Conservation (phyloP, 139 green algal species). For the Chlamydomonas incerta region DNA sequence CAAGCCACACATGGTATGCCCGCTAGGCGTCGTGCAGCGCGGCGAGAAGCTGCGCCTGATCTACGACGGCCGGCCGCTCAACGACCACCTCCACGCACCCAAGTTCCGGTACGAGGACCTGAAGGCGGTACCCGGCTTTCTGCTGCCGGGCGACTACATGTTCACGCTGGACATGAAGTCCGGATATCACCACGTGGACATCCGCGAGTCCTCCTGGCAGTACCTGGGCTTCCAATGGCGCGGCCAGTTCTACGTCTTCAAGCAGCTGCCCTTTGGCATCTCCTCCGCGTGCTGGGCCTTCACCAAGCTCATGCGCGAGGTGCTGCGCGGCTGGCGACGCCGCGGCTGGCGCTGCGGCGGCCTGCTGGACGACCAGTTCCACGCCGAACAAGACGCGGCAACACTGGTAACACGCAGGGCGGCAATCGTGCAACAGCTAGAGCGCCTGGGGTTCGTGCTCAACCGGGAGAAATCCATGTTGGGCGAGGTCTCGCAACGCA, state of each 20-base stretch:
- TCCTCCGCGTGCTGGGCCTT: too few species aligned
- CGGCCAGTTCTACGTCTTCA: slow-evolving; percentile 2
- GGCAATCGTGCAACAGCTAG: background rate
- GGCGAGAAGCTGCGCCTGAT: background rate
- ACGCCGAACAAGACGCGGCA: background rate
- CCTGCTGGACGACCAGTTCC: slow-evolving; percentile 18
- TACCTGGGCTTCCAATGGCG: slow-evolving; percentile 19
- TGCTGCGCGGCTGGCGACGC: too few species aligned
- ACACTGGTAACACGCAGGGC: background rate
- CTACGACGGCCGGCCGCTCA: slow-evolving; percentile 2
- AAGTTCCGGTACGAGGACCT: slow-evolving; percentile 14
- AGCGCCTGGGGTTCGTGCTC: slow-evolving; percentile 1
- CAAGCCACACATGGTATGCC: too few species aligned
- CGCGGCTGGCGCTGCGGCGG: background rate
- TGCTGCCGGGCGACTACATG: too few species aligned
- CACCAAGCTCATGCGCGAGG: too few species aligned
- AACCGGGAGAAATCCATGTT: slow-evolving; percentile 11
- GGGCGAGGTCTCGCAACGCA: background rate
- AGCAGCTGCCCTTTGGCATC: too few species aligned
- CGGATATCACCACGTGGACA: slow-evolving; percentile 30
- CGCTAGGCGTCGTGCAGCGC: background rate
- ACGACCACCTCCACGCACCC: slow-evolving; percentile 1
- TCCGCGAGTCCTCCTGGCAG: background rate
- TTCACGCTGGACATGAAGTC: slow-evolving; percentile 16
- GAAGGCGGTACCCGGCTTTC: too few species aligned